Evolutionary conservation across 805 yeast species (phyloP), one percentile per base, ranked within the genome.

Genomic region (Yarrowia sp.): DNA sequence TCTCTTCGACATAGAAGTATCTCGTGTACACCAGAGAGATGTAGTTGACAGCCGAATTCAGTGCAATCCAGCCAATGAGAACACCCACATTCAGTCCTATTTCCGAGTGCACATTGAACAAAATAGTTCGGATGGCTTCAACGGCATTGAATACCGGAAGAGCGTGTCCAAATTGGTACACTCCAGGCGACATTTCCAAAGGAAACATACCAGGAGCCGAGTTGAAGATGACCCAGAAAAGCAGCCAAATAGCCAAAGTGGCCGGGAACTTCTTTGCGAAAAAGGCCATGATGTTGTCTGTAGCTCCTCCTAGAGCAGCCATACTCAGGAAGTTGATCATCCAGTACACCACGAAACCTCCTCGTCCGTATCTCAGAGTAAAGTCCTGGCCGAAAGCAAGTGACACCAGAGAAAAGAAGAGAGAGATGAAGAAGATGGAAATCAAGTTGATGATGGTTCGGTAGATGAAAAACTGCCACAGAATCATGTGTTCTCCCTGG

Each of bases 341-440:
- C 96, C 96, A 91, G 71, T 84, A 85, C 0, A 90, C 87, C 52
- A 90, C 82, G 77, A 90, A 90, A 0, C 96, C 96, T 8, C 87
- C 85, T 42, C 77, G 80, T 0, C 91, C 92, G 79, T 86, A 89
- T 0, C 90, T 78, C 3, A 67, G 73, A 15, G 85, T 82, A 75
- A 88, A 84, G 72, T 86, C 84, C 40, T 89, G 82, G 73, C 89
- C 91, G 80, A 86, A 87, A 1, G 90, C 91, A 15, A 89, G 84
- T 42, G 90, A 83, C 5, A 90, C 86, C 43, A 86, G 77, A 35
- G 87, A 82, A 73, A 84, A 85, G 61, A 85, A 83, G 45, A 90
- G 78, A 22, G 92, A 84, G 36, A 89, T 74, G 40, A 89, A 72
- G 61, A 90, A 46, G 19, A 59, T 59, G 19, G 36, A 32, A 3